These are phyloP conservation scores for Solanum infundibuliforme DNA, from an alignment of 257 asterid genomes.

Conservation along the genomic window DNA sequence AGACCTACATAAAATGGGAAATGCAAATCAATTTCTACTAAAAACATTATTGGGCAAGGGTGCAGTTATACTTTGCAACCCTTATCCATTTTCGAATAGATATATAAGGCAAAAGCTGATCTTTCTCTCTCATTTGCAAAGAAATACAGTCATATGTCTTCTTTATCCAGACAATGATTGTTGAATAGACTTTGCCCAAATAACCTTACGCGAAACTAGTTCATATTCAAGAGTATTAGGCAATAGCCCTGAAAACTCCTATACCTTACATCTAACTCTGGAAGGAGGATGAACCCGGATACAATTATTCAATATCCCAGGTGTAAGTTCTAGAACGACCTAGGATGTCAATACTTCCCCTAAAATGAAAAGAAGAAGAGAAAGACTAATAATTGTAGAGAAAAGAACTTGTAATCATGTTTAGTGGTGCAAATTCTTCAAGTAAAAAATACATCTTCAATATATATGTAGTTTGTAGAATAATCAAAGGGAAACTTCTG, in stretches of 20 bases:
- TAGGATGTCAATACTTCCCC: neutral
- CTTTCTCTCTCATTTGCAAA: slow-evolving; percentile 34
- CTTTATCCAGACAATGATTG: slow-evolving; percentile 21
- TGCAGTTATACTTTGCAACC: too few relatives aligned
- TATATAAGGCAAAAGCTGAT: slow-evolving; percentile 6
- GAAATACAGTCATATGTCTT: slow-evolving; percentile 42
- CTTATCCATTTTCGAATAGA: neutral
- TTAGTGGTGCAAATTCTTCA: neutral
- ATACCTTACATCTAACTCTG: slow-evolving; percentile 25
- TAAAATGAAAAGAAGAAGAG: too few relatives aligned
- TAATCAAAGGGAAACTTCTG: neutral
- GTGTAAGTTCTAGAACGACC: neutral
- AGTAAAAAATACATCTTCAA: neutral
- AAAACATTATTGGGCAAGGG: neutral
- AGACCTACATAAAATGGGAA: slow-evolving; percentile 17
- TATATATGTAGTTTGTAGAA: neutral
- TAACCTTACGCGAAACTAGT: slow-evolving; percentile 19
- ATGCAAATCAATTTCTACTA: neutral
- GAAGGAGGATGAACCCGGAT: slow-evolving; percentile 47
- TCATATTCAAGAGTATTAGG: slow-evolving; percentile 42
- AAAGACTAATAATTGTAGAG: too few relatives aligned
- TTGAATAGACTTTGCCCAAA: slow-evolving; percentile 26
- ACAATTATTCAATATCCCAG: slow-evolving; percentile 6
- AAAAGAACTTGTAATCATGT: too few relatives aligned
- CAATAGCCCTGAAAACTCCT: slow-evolving; percentile 35